phyloP scores from a whole-genome alignment of 768 basidiomycete genomes.

The Boletus rufocinnamomeus region DNA sequence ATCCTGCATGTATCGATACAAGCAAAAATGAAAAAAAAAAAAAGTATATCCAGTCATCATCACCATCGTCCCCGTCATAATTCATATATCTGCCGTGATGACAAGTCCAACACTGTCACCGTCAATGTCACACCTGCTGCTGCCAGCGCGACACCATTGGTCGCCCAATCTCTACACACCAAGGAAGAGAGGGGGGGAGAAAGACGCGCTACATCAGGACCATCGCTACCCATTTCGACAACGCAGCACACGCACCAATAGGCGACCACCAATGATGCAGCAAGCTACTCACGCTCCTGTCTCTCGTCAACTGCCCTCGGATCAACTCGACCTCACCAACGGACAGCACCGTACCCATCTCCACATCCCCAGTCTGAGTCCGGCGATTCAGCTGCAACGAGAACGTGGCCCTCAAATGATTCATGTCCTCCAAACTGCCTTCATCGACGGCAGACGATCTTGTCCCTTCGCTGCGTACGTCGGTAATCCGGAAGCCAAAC shows the following conservation, averaged over 20 bases:
- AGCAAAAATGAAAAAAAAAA: too few species aligned
- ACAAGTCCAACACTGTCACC: not conserved
- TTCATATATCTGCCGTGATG: not conserved
- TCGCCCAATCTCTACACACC: conserved; percentile 15
- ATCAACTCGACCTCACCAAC: conserved; percentile 48
- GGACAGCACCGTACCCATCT: conserved; percentile 18
- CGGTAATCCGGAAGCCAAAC: conserved; percentile 11
- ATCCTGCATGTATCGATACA: not conserved
- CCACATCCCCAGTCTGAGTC: conserved; percentile 24
- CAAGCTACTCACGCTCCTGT: conserved; percentile 46
- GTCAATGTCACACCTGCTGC: not conserved
- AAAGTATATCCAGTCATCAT: too few species aligned
- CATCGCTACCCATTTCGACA: not conserved
- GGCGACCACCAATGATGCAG: conserved; percentile 70
- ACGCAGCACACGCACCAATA: conserved; percentile 48
- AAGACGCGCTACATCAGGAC: not conserved
- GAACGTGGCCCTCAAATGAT: conserved; percentile 4
- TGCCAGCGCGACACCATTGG: conserved; percentile 9
- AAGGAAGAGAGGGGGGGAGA: too few species aligned
- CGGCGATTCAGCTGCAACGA: conserved; percentile 31
- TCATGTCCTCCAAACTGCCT: conserved; percentile 38
- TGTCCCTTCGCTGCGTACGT: conserved; percentile 23
- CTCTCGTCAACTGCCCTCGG: conserved; percentile 39
- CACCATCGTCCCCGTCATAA: not conserved
- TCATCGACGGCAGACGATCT: not conserved